These are phyloP conservation scores for Gautieria morchelliformis DNA, from an alignment of 768 basidiomycete species.

Conservation along the genomic window DNA sequence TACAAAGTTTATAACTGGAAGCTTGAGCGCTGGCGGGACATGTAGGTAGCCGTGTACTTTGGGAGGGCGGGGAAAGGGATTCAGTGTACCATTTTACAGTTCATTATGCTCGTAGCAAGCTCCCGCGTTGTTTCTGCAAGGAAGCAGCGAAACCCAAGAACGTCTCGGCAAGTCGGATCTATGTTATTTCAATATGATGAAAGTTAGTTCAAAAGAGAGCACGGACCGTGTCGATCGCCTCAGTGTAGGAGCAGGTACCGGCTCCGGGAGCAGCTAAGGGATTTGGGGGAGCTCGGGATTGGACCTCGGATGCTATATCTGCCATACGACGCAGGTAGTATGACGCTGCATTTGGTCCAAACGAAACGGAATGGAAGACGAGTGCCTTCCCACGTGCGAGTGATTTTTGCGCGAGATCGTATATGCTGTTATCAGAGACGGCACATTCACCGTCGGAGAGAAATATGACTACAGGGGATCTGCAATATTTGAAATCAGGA, in stretches of 20 bases:
- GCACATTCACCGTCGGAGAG: constrained; percentile 45
- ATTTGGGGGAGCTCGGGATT: constrained; percentile 34
- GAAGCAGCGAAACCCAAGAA: constrained; percentile 52
- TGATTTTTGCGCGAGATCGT: constrained; percentile 33
- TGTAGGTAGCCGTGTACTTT: too few species aligned
- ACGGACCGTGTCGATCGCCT: constrained; percentile 41
- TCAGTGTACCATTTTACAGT: neutral
- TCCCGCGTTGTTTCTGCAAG: constrained; percentile 44
- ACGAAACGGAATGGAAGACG: constrained; percentile 50
- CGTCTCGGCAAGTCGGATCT: constrained; percentile 48
- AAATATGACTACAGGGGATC: constrained; percentile 45
- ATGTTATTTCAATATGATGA: neutral
- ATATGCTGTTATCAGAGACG: constrained; percentile 27
- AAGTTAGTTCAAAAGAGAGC: neutral
- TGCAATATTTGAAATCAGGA: constrained; percentile 16
- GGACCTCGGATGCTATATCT: constrained; percentile 38
- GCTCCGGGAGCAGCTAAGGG: constrained; percentile 24
- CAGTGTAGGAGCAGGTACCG: constrained; percentile 35
- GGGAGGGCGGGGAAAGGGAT: too few species aligned
- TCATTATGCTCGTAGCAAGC: constrained; percentile 26
- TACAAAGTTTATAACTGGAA: too few species aligned
- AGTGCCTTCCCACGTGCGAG: constrained; percentile 39
- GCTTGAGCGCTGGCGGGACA: too few species aligned
- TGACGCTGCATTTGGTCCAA: constrained; percentile 28
- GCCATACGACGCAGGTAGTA: constrained; percentile 38